Conservation (phyloP, 1,139 yeast species). For the Suzukiozyma palmioleophila region DNA sequence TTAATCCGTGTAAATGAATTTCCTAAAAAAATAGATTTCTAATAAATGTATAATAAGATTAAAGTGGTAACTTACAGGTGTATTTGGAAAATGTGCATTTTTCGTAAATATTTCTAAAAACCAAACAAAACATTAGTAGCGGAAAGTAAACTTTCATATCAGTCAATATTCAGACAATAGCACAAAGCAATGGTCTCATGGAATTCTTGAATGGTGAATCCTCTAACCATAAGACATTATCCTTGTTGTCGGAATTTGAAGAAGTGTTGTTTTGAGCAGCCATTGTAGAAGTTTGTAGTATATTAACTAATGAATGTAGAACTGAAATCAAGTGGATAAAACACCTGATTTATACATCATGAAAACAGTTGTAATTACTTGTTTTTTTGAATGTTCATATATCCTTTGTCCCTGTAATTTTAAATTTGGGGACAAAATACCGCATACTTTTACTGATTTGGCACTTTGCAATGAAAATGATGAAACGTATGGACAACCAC, state of each 20-base stretch:
- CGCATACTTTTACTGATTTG: not conserved
- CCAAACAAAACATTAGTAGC: not conserved
- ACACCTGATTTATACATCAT: not conserved
- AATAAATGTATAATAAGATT: constrained; percentile 1
- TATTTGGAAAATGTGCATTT: not conserved
- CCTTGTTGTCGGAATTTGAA: not conserved
- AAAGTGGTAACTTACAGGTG: not conserved
- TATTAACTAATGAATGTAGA: not conserved
- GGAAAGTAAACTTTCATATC: too few species aligned
- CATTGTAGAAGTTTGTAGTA: not conserved
- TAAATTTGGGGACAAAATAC: not conserved
- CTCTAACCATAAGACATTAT: not conserved
- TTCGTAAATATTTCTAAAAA: not conserved
- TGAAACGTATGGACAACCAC: too few species aligned
- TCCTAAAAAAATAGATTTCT: constrained; percentile 1
- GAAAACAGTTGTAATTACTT: not conserved
- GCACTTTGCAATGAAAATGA: not conserved
- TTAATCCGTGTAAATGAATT: not conserved
- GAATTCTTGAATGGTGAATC: not conserved
- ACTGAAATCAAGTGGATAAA: not conserved
- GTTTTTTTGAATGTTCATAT: not conserved
- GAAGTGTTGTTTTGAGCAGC: not conserved
- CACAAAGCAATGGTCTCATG: not conserved
- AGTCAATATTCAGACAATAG: not conserved
- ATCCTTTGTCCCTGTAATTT: not conserved